Evolutionary conservation across 2,329 filamentous ascomycete genomes (phyloP).

Genomic region (Cryphonectria radicalis): DNA sequence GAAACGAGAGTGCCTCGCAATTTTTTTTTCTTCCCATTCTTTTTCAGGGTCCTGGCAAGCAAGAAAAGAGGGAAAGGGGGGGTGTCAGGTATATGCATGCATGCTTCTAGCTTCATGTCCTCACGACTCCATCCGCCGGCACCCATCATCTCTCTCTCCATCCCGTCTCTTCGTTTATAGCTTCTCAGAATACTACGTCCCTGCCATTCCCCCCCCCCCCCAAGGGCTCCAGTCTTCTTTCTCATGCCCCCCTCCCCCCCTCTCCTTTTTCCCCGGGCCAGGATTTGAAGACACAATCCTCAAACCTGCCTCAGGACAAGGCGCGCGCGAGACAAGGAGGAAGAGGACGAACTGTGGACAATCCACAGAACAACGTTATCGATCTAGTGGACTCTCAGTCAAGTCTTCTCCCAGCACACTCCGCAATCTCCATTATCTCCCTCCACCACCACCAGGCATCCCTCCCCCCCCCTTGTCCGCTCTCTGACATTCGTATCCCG

Average conservation of each 20-base stretch:
- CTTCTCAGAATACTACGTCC: background rate
- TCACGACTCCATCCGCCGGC: constrained; percentile 13
- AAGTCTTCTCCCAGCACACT: background rate
- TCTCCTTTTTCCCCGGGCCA: background rate
- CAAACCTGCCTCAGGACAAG: constrained; percentile 26
- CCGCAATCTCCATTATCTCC: constrained; percentile 23
- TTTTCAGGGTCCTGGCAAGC: constrained; percentile 13
- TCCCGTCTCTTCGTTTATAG: background rate
- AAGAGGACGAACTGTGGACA: background rate
- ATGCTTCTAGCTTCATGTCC: constrained; percentile 4
- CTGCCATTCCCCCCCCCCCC: background rate
- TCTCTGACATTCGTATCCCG: constrained; percentile 26
- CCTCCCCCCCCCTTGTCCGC: constrained; percentile 8
- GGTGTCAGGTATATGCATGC: background rate
- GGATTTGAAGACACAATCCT: constrained; percentile 20
- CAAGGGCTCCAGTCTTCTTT: background rate
- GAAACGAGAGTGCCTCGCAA: background rate
- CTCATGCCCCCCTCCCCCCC: background rate
- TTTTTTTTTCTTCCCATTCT: background rate
- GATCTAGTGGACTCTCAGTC: constrained; percentile 19
- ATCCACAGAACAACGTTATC: constrained; percentile 11
- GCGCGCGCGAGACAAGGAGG: constrained; percentile 19
- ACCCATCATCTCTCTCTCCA: constrained; percentile 19
- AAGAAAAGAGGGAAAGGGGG: background rate
- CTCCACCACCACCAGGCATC: constrained; percentile 9